A percentile compares a stretch with the other conserved stretches of the same genome.
Evolutionary conservation across 2,329 filamentous ascomycete species (phyloP).

Genomic region (Nigrospora osmanthi): DNA sequence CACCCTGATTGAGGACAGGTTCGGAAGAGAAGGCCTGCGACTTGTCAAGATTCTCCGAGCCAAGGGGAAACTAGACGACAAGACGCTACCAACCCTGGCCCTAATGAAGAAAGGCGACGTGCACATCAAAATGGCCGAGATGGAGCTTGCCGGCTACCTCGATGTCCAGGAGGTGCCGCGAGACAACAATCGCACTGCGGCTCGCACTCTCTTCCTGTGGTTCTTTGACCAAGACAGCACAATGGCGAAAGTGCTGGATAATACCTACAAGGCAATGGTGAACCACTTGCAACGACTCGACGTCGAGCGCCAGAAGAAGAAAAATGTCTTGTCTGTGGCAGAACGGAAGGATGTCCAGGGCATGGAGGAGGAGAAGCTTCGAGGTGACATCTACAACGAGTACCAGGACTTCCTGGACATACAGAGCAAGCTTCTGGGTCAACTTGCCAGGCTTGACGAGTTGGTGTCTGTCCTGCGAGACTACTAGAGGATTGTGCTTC

Average conservation of each 20-base stretch:
- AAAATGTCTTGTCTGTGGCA: conserved; percentile 69
- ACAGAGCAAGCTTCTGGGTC: conserved; percentile 66
- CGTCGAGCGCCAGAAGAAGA: conserved; percentile 64
- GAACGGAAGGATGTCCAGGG: conserved; percentile 81
- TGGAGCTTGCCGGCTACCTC: conserved; percentile 80
- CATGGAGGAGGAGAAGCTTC: conserved; percentile 73
- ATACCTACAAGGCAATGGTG: conserved; percentile 84
- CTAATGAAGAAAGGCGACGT: conserved; percentile 82
- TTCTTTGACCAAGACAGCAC: conserved; percentile 76
- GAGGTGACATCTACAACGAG: conserved; percentile 61
- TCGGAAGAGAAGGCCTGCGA: conserved; percentile 69
- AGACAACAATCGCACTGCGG: conserved; percentile 73
- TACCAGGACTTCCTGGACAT: conserved; percentile 53
- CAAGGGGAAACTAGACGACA: conserved; percentile 93
- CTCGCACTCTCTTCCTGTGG: conserved; percentile 84
- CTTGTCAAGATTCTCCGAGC: conserved; percentile 78
- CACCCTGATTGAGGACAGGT: conserved; percentile 68
- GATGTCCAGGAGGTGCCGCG: conserved; percentile 92
- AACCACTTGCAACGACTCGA: conserved; percentile 74
- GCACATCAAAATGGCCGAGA: conserved; percentile 72
- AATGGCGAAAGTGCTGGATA: conserved; percentile 63
- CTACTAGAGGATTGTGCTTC: conserved; percentile 38
- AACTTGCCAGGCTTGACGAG: conserved; percentile 76
- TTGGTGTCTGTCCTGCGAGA: conserved; percentile 78
- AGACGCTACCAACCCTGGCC: conserved; percentile 70